Percentiles rank a stretch among this genome's conserved stretches.
phyloP scores from a whole-genome alignment of 352 stramenopile genomes.

The Phytophthora macrochlamydospora region DNA sequence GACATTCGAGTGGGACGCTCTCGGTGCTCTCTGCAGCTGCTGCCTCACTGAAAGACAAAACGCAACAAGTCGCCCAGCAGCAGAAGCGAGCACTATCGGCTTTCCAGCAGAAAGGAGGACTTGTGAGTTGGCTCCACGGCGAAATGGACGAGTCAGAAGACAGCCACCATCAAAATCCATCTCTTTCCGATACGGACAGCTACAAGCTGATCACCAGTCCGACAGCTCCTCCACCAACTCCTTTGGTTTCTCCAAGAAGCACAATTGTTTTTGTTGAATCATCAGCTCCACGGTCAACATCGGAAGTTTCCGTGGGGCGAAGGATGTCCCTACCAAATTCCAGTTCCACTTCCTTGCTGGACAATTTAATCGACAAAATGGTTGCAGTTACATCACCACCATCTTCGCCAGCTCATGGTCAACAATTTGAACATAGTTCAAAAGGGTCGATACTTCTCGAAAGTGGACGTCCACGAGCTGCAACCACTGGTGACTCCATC shows the following conservation, averaged over 20 bases:
- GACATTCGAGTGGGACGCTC: constrained; percentile 11
- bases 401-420: neutral
- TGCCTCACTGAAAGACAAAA: constrained; percentile 48
- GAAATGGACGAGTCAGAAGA: constrained; percentile 26
- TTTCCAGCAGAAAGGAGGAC: constrained; percentile 70
- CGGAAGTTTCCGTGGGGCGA: constrained; percentile 5
- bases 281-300: neutral
- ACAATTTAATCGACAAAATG: constrained; percentile 39
- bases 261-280: neutral
- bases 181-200: too few species aligned
- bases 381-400: neutral
- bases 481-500: constrained; percentile 10
- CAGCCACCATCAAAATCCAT: neutral
- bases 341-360: constrained; percentile 15
- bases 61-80: constrained; percentile 42
- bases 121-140: constrained; percentile 70
- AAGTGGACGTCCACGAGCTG: constrained; percentile 14
- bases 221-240: too few species aligned
- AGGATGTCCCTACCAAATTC: constrained; percentile 18
- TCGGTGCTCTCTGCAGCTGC: constrained; percentile 25
- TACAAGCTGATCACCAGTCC: too few species aligned
- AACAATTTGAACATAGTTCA: constrained; percentile 2
- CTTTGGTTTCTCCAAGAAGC: too few species aligned
- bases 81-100: constrained; percentile 48
- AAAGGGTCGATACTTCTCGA: neutral